These are phyloP conservation scores for Allium sativum DNA, from an alignment of 106 monocot species.

Conservation along the genomic window DNA sequence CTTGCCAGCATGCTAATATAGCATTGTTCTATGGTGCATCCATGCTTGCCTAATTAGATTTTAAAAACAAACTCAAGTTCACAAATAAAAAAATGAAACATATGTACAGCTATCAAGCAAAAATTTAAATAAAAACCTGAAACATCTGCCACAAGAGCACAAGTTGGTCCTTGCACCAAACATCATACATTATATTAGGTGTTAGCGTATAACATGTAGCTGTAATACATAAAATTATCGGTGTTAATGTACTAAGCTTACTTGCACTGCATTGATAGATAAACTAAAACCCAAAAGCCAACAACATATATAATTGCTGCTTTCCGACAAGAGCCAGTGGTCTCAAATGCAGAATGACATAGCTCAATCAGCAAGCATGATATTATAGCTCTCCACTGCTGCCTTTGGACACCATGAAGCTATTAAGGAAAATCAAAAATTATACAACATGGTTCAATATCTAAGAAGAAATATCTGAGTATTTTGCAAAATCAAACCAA, in stretches of 20 bases:
- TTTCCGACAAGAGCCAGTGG: slow-evolving; percentile 37
- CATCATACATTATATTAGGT: background rate
- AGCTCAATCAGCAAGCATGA: slow-evolving; percentile 27
- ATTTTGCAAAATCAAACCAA: slow-evolving; percentile 81
- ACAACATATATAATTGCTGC: slow-evolving; percentile 51
- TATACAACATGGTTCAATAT: slow-evolving; percentile 86
- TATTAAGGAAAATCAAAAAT: slow-evolving; percentile 59
- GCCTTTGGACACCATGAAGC: slow-evolving; percentile 62
- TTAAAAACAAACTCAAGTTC: too few species aligned
- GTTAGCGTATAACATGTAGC: too few species aligned
- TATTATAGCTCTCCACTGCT: slow-evolving; percentile 37
- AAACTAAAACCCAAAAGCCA: slow-evolving; percentile 69
- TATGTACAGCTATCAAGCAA: background rate
- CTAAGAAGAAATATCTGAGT: slow-evolving; percentile 86
- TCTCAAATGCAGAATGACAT: slow-evolving; percentile 55
- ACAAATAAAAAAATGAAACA: background rate
- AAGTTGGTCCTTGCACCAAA: slow-evolving; percentile 66
- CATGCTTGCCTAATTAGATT: slow-evolving; percentile 34
- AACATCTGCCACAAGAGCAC: slow-evolving; percentile 93
- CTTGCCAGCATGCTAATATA: slow-evolving; percentile 93
- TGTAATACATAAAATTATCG: too few species aligned
- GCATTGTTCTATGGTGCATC: slow-evolving; percentile 64
- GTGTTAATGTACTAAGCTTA: too few species aligned
- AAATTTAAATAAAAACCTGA: slow-evolving; percentile 52
- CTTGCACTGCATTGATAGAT: slow-evolving; percentile 60